Evolutionary conservation across 345 rosid genomes (phyloP), one percentile per base, ranked within the genome.

Genomic region (Populus alba): DNA sequence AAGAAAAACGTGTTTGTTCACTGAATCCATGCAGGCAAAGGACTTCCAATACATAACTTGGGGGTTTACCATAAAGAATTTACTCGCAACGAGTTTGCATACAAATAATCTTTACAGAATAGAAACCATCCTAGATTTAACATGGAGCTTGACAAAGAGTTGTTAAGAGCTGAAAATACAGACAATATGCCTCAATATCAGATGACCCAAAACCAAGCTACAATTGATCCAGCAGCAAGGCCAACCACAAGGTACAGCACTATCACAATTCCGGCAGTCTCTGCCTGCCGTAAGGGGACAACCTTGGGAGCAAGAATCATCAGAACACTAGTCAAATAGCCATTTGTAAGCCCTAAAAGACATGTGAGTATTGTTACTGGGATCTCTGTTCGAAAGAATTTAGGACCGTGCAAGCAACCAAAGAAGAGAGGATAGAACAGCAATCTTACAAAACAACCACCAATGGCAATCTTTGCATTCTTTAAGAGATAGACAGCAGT

Each of bases 141-240:
- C 37, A 33, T 33, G 37, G 5, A 33, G 37, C 18, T 45, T 45
- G 17, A 4, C 16, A 45, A 0, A 45, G 51, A 12, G 18, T 45
- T 11, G 51, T 3, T 13, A 13, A 45, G 51, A 3, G 51, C 17
- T 45, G 51, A 10, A 13, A 45, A 45, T 13, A 45, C 16, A 13
- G 4, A 45, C 1, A 45, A 3, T 3, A 45, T 45, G 51, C 39
- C 12, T 72, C 7, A 12, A 37, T 22, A 75, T 92, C 86, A 95
- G 71, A 93, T 87, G 37, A 91, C 96, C 99, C 98, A 95, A 75
- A 95, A 89, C 98, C 99, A 95, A 78, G 81, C 79, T 78, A 82
- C 65, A 49, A 82, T 33, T 18, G 82, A 79, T 51, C 98, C 99
- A 2, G 70, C n/a, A 22, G 98, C 98, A 74, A 95, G 84, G 73